These are phyloP conservation scores for Puccinia novopanici DNA, from an alignment of 1,284 basidiomycete species.

Conservation along the genomic window DNA sequence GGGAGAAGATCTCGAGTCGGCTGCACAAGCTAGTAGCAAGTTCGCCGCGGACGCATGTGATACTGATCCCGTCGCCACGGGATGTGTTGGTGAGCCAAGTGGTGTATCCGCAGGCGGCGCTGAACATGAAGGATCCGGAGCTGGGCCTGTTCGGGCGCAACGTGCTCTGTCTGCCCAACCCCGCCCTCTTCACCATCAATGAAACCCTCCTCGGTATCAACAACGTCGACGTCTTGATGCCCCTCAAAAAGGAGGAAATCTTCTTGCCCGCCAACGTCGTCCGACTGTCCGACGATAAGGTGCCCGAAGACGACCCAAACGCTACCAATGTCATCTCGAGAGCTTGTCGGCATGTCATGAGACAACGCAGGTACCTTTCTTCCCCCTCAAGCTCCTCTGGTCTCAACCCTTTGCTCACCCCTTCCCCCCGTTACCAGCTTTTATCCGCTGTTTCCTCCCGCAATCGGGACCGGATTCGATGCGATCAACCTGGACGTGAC, in stretches of 20 bases:
- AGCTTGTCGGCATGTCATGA: slow-evolving; percentile 75
- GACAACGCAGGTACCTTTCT: slow-evolving; percentile 73
- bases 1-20: slow-evolving; percentile 67
- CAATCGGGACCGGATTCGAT: slow-evolving; percentile 66
- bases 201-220: slow-evolving; percentile 75
- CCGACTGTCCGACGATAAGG: slow-evolving; percentile 56
- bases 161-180: slow-evolving; percentile 79
- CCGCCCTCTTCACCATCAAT: slow-evolving; percentile 79
- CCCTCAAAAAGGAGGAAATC: slow-evolving; percentile 80
- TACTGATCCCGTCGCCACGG: slow-evolving; percentile 78
- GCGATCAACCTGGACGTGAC: slow-evolving; percentile 72
- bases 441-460: slow-evolving; percentile 90
- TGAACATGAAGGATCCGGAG: slow-evolving; percentile 29
- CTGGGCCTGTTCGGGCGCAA: slow-evolving; percentile 12
- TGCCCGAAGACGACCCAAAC: slow-evolving; percentile 60
- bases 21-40: slow-evolving; percentile 67
- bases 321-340: slow-evolving; percentile 75
- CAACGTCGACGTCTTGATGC: slow-evolving; percentile 84
- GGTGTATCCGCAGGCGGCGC: slow-evolving; percentile 77
- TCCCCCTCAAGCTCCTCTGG: slow-evolving; percentile 50
- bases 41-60: slow-evolving; percentile 70
- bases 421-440: slow-evolving; percentile 65
- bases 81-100: slow-evolving; percentile 78
- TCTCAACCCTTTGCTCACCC: not conserved
- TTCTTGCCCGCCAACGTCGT: slow-evolving; percentile 64